Conservation (phyloP, 2,329 filamentous ascomycete genomes). For the Diaporthe batatas region DNA sequence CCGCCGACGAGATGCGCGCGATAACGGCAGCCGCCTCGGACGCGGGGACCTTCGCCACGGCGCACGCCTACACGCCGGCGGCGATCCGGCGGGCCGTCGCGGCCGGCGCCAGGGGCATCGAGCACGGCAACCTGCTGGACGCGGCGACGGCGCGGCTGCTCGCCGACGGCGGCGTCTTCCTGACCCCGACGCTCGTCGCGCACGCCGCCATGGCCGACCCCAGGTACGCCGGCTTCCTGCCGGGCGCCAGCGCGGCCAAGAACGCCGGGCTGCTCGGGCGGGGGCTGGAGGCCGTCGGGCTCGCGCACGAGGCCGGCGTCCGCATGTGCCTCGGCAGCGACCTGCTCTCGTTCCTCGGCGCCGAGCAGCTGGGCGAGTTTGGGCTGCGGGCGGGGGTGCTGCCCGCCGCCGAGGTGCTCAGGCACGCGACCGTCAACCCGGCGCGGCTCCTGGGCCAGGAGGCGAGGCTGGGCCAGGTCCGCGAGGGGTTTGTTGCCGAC, state of each 20-base stretch:
- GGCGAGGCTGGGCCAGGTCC: slow-evolving; percentile 59
- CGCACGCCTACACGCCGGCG: slow-evolving; percentile 63
- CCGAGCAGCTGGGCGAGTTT: slow-evolving; percentile 40
- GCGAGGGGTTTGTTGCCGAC: slow-evolving; percentile 62
- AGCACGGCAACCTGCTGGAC: slow-evolving; percentile 53
- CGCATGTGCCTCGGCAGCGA: slow-evolving; percentile 40
- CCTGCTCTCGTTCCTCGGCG: slow-evolving; percentile 40
- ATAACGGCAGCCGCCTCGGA: slow-evolving; percentile 60
- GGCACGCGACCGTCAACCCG: slow-evolving; percentile 55
- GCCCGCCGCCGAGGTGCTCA: slow-evolving; percentile 23
- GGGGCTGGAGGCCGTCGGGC: slow-evolving; percentile 20
- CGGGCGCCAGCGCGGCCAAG: slow-evolving; percentile 33
- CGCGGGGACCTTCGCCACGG: slow-evolving; percentile 62
- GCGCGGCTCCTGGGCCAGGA: slow-evolving; percentile 61
- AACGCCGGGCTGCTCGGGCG: slow-evolving; percentile 35
- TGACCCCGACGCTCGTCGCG: slow-evolving; percentile 64
- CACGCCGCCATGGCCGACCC: slow-evolving; percentile 54
- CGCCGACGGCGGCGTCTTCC: slow-evolving; percentile 58
- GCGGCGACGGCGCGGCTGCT: slow-evolving; percentile 57
- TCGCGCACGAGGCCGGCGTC: slow-evolving; percentile 40
- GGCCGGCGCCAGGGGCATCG: slow-evolving; percentile 64
- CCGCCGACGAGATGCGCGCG: slow-evolving; percentile 63
- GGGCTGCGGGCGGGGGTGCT: slow-evolving; percentile 38
- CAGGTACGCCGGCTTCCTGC: slow-evolving; percentile 34
- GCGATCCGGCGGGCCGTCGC: slow-evolving; percentile 62